A percentile compares a stretch with the other conserved stretches of the same genome.
These are phyloP conservation scores for Syzygium oleosum DNA, from an alignment of 345 rosid genomes.

Conservation along the genomic window DNA sequence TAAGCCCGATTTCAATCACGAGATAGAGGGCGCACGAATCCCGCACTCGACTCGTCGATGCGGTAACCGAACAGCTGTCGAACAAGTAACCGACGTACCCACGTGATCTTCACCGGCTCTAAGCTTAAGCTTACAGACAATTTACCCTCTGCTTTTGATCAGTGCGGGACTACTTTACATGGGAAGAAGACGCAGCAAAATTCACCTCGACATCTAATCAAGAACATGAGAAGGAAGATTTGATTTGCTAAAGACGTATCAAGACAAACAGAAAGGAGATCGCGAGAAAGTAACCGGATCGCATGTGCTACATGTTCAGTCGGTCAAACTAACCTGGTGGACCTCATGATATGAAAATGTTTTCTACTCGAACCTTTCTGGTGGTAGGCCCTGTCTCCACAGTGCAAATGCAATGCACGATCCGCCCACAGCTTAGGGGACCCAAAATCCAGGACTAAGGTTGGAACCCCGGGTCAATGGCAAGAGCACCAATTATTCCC, in stretches of 20 bases:
- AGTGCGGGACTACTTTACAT: background rate
- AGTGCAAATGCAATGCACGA: conserved; percentile 2
- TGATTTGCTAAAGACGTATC: background rate
- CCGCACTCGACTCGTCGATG: background rate
- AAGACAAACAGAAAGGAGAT: background rate
- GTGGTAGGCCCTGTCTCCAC: conserved; percentile 2
- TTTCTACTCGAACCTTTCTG: background rate
- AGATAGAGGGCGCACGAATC: background rate
- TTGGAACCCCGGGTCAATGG: conserved; percentile 6
- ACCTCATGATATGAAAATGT: conserved; percentile 5
- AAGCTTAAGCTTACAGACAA: background rate
- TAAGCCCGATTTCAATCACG: background rate
- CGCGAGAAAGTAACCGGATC: background rate
- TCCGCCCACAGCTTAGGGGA: conserved; percentile 8
- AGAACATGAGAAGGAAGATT: background rate
- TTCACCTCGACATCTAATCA: background rate
- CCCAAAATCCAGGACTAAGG: conserved; percentile 3
- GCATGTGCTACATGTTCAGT: background rate
- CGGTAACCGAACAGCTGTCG: background rate
- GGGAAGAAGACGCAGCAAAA: background rate
- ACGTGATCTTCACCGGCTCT: background rate
- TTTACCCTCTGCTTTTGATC: background rate
- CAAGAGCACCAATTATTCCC: background rate
- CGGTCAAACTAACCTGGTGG: conserved; percentile 11
- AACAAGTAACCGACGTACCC: background rate